These are phyloP conservation scores for Pythium phragmitis DNA, from an alignment of 352 stramenopile genomes.

Conservation along the genomic window DNA sequence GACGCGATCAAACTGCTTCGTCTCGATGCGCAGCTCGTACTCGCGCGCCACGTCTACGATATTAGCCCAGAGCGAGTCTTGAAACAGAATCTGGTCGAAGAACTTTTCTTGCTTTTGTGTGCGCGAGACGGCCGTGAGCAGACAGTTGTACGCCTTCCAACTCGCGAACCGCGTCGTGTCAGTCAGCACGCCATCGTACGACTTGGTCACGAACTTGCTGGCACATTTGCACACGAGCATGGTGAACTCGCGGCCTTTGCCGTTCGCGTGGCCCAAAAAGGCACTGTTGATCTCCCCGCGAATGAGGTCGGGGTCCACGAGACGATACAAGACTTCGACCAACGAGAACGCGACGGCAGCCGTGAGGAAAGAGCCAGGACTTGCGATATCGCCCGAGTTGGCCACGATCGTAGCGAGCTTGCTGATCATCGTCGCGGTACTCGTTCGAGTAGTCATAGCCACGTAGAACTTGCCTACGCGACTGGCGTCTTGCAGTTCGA, in stretches of 20 bases:
- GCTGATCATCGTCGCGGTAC: conserved; percentile 42
- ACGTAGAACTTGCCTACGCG: conserved; percentile 50
- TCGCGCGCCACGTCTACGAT: conserved; percentile 49
- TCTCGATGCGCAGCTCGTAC: conserved; percentile 53
- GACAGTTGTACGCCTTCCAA: conserved; percentile 70
- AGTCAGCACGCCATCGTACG: conserved; percentile 30
- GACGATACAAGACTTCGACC: conserved; percentile 64
- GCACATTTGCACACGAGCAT: conserved; percentile 86
- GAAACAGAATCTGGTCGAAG: conserved; percentile 84
- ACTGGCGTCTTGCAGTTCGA: conserved; percentile 22
- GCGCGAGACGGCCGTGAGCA: conserved; percentile 70
- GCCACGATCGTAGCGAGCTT: conserved; percentile 57
- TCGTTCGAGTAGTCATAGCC: conserved; percentile 25
- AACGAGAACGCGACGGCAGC: conserved; percentile 58
- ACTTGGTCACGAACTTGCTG: conserved; percentile 69
- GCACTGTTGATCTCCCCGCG: conserved; percentile 63
- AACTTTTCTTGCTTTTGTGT: conserved; percentile 88
- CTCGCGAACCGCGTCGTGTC: conserved; percentile 48
- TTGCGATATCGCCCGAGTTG: conserved; percentile 45
- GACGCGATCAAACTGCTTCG: conserved; percentile 45
- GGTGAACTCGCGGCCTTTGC: conserved; percentile 79
- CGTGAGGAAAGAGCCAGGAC: conserved; percentile 38
- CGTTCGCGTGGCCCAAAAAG: conserved; percentile 66
- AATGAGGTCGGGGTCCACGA: conserved; percentile 64
- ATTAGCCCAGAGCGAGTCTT: conserved; percentile 65